Conservation (phyloP, 2,329 filamentous ascomycete genomes). For the Penicillium sp. region DNA sequence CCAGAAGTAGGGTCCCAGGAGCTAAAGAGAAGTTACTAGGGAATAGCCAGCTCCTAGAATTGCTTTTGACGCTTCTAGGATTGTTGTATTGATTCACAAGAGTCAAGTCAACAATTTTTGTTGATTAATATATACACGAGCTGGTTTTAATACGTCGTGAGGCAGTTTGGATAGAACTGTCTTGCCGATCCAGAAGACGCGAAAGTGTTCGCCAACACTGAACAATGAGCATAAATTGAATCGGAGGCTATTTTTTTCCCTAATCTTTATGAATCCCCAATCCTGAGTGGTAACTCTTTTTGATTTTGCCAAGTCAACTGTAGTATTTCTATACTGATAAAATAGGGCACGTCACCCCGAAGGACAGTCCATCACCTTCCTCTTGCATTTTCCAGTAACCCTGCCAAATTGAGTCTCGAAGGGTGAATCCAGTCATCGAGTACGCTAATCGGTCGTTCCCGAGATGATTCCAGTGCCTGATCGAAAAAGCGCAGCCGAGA, state of each 20-base stretch:
- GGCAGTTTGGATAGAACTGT: too few relatives aligned
- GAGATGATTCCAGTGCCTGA: constrained; percentile 1
- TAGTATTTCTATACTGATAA: neutral
- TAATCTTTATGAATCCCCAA: neutral
- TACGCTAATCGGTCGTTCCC: neutral
- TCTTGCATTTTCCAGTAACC: neutral
- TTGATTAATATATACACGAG: too few relatives aligned
- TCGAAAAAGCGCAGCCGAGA: constrained; percentile 1
- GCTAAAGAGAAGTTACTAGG: too few relatives aligned
- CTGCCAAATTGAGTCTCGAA: neutral
- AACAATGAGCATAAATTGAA: neutral
- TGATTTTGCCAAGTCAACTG: neutral
- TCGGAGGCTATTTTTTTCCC: neutral
- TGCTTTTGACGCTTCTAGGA: too few relatives aligned
- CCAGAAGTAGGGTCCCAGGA: too few relatives aligned
- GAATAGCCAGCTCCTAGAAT: too few relatives aligned
- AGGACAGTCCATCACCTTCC: neutral
- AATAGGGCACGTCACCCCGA: neutral
- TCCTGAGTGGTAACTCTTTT: neutral
- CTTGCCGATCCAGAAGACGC: neutral
- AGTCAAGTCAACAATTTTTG: too few relatives aligned
- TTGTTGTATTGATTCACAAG: too few relatives aligned
- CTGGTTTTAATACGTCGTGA: too few relatives aligned
- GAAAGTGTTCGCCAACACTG: neutral
- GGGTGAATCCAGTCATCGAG: constrained; percentile 4